Percentiles rank a stretch among this genome's conserved stretches.
Evolutionary conservation across 768 basidiomycete species (phyloP).

Genomic region (Tricholoma sp.): DNA sequence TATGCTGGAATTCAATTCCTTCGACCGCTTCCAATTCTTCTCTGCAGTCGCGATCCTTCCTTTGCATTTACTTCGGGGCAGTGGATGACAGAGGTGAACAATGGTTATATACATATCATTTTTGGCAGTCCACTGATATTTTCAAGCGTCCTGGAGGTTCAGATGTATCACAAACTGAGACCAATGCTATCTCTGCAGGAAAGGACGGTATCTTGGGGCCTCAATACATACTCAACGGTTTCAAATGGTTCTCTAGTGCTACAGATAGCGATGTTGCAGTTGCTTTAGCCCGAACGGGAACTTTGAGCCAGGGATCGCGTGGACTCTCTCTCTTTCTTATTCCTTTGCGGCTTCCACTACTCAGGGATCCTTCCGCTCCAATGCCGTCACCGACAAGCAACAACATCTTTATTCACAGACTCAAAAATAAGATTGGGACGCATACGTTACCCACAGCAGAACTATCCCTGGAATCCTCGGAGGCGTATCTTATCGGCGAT

Average conservation of each 20-base stretch:
- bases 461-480: conserved; percentile 52
- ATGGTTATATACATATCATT: conserved; percentile 24
- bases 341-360: conserved; percentile 54
- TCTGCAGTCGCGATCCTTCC: conserved; percentile 51
- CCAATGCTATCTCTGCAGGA: conserved; percentile 41
- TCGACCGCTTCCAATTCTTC: background rate
- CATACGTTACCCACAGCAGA: conserved; percentile 73
- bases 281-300: conserved; percentile 69
- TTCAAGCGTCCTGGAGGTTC: conserved; percentile 64
- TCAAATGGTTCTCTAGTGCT: conserved; percentile 85
- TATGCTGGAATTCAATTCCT: background rate
- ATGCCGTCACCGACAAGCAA: conserved; percentile 48
- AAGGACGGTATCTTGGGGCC: conserved; percentile 37
- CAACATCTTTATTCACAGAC: conserved; percentile 61
- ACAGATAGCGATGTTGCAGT: conserved; percentile 71
- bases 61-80: conserved; percentile 69
- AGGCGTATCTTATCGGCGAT: conserved; percentile 59
- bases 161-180: conserved; percentile 72
- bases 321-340: conserved; percentile 72
- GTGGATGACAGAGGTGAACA: conserved; percentile 74
- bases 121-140: conserved; percentile 28
- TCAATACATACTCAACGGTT: conserved; percentile 56
- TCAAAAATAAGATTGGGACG: conserved; percentile 79
- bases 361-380: conserved; percentile 36
- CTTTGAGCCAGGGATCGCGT: conserved; percentile 48